Evolutionary conservation across 2,329 filamentous ascomycete species (phyloP), one percentile per base, ranked within the genome.

Genomic region (Hypoxylon sp.): DNA sequence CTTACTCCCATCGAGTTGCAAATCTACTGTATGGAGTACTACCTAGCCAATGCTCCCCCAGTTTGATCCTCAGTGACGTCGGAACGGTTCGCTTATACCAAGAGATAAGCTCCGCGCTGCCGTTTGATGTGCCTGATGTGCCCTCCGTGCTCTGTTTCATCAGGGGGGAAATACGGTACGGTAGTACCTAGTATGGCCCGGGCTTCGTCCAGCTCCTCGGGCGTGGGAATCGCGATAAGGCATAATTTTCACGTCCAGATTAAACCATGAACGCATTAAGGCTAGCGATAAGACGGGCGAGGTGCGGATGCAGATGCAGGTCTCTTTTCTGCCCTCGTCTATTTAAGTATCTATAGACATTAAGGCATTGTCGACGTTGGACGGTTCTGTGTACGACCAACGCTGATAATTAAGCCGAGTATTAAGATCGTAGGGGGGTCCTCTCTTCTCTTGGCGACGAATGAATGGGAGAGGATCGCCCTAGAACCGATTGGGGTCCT

Each of bases 101-200:
- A 56, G 52, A 58, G 52, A 58, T 53, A 68, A 63, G 63, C 66
- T 66, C 66, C 55, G 51, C 33, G 47, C 53, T 42, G 57, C 22
- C 19, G 66, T 69, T 69, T 69, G 66, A 69, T 59, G 37, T 47
- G 37, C 59, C n/a, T 48, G 9, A 29, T 22, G 3, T 5, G n/a
- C 24, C 22, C 35, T 52, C 64, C 26, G 67, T 29, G 31, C n/a
- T 39, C 42, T 51, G 67, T 69, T 69, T 69, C 67, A 69, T 59
- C 64, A 63, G 26, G 58, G 64, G 24, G 29, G 4, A 26, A 46
- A 22, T 22, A 22, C 19, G 19, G 19, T 22, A 22, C 19, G 3
- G 24, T 44, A 17, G 14, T 5, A 31, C 48, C 29, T 35, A 33
- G 33, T 11, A 11, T 47, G 46, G 33, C 29, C 46, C 53, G 52